phyloP scores from a whole-genome alignment of 768 basidiomycete genomes.

The Daedaleopsis nitida region DNA sequence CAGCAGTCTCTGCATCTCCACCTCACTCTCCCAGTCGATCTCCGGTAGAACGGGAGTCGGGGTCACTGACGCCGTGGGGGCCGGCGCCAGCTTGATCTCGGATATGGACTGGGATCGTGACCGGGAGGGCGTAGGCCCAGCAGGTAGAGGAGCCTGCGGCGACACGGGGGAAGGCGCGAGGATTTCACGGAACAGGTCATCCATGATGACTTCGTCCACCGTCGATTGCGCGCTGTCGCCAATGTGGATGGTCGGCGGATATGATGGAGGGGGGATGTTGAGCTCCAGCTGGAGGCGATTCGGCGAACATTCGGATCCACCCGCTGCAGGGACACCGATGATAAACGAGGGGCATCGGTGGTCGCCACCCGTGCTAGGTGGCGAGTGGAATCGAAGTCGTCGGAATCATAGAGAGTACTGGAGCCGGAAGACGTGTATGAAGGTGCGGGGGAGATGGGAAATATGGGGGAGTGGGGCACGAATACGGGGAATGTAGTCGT shows the following conservation, averaged over 20 bases:
- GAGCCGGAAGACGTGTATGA: conserved; percentile 40
- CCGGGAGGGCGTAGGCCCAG: conserved; percentile 25
- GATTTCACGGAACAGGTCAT: conserved; percentile 70
- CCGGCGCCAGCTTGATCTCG: conserved; percentile 21
- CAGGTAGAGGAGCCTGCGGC: conserved; percentile 36
- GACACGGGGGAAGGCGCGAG: conserved; percentile 50
- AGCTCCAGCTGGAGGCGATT: conserved; percentile 34
- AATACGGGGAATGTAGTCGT: conserved; percentile 34
- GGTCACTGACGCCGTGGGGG: conserved; percentile 25
- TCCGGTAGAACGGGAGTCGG: conserved; percentile 23
- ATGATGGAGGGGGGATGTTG: conserved; percentile 37
- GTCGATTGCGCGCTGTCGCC: conserved; percentile 28
- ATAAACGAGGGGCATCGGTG: conserved; percentile 53
- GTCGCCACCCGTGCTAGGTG: conserved; percentile 98
- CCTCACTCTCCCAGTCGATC: conserved; percentile 42
- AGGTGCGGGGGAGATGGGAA: conserved; percentile 38
- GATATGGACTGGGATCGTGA: conserved; percentile 17
- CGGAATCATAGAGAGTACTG: conserved; percentile 29
- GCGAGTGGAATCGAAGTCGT: conserved; percentile 75
- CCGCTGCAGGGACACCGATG: conserved; percentile 91
- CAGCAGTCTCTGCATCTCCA: conserved; percentile 64
- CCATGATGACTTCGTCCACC: conserved; percentile 66
- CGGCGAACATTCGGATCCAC: conserved; percentile 51
- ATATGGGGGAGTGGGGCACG: conserved; percentile 35
- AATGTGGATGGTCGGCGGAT: conserved; percentile 22